Conservation (phyloP, 225 moss, liverwort and hornwort species). For the Climacium dendroides region DNA sequence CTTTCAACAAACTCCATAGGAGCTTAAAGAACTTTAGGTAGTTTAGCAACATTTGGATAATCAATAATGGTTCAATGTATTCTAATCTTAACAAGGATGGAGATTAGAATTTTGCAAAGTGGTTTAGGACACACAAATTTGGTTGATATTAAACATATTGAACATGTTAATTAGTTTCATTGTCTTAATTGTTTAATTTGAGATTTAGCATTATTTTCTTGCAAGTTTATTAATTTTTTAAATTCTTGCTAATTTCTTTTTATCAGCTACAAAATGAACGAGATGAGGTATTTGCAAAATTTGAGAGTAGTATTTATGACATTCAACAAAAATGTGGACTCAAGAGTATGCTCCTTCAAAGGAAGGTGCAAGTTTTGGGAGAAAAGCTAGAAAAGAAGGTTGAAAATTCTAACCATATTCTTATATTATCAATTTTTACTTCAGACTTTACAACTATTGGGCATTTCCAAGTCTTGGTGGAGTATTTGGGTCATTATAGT, state of each 20-base stretch:
- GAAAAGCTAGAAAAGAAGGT: conserved; percentile 75
- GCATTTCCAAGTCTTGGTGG: accelerated
- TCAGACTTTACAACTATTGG: no score
- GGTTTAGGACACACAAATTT: not conserved
- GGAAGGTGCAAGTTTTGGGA: conserved; percentile 62
- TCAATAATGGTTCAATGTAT: not conserved
- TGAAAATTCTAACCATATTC: not conserved
- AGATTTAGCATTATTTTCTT: not conserved
- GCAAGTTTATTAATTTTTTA: not conserved
- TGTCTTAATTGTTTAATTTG: not conserved
- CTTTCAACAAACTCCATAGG: not conserved
- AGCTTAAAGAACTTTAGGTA: not conserved
- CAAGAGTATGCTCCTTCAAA: conserved; percentile 63
- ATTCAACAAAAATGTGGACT: conserved; percentile 89
- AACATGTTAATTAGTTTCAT: not conserved
- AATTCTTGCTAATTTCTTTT: not conserved
- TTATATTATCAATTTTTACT: not conserved
- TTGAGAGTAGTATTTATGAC: conserved; percentile 67
- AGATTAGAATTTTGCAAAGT: not conserved
- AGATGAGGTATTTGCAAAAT: conserved; percentile 67
- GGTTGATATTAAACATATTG: not conserved
- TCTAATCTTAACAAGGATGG: not conserved
- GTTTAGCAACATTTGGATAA: not conserved
- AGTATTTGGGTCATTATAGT: accelerated
- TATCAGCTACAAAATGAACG: conserved; percentile 54